Conservation (phyloP, 2,329 filamentous ascomycete genomes). For the Alternaria brassicicola region DNA sequence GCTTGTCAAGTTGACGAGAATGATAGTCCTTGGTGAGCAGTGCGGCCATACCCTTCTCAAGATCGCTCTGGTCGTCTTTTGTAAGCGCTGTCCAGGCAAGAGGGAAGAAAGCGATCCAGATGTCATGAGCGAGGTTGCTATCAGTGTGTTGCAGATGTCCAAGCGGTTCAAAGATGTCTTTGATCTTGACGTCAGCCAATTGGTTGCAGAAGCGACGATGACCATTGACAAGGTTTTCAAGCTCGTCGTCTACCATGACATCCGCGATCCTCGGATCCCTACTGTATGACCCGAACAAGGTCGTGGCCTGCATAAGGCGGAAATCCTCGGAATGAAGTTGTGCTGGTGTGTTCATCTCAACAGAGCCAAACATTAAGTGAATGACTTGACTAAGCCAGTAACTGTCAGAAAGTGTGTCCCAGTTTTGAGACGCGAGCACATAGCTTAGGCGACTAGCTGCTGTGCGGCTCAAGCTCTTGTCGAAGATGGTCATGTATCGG, state of each 20-base stretch:
- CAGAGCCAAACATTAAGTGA: slow-evolving; percentile 86
- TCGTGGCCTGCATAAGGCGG: slow-evolving; percentile 73
- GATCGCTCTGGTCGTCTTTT: slow-evolving; percentile 85
- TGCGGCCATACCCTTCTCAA: slow-evolving; percentile 89
- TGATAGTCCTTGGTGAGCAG: slow-evolving; percentile 96
- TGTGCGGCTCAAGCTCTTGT: slow-evolving; percentile 90
- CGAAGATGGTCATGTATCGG: slow-evolving; percentile 94
- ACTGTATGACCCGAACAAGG: slow-evolving; percentile 73
- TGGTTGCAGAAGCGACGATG: slow-evolving; percentile 86
- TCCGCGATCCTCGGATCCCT: slow-evolving; percentile 69
- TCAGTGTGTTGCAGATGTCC: slow-evolving; percentile 92
- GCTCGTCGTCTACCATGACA: slow-evolving; percentile 79
- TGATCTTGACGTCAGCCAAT: slow-evolving; percentile 82
- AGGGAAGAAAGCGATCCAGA: slow-evolving; percentile 91
- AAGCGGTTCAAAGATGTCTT: slow-evolving; percentile 88
- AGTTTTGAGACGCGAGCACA: slow-evolving; percentile 90
- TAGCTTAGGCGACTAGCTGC: slow-evolving; percentile 88
- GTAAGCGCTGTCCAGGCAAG: slow-evolving; percentile 90
- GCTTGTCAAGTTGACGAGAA: slow-evolving; percentile 88
- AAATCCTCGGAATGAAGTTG: slow-evolving; percentile 86
- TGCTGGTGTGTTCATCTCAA: slow-evolving; percentile 81
- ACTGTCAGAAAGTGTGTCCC: slow-evolving; percentile 91
- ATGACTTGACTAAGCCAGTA: slow-evolving; percentile 98
- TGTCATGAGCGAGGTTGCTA: slow-evolving; percentile 77
- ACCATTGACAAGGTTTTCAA: slow-evolving; percentile 76